Conservation (phyloP, 164 flowering plant genomes). For the Taxillus chinensis region DNA sequence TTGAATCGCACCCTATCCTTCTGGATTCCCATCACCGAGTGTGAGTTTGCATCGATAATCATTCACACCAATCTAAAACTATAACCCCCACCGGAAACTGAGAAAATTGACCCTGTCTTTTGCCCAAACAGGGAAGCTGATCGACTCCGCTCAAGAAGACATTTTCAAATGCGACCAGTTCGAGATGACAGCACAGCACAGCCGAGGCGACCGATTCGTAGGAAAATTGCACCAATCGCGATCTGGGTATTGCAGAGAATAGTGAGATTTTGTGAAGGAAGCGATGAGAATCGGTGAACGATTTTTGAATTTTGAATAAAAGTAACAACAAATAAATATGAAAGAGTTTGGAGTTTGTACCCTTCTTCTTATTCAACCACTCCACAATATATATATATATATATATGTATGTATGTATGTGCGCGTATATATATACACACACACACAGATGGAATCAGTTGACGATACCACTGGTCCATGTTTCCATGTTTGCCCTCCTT, state of each 20-base stretch:
- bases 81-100: background rate
- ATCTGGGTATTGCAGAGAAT: background rate
- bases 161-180: background rate
- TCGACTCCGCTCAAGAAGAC: background rate
- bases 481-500: no score
- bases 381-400: background rate
- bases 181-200: background rate
- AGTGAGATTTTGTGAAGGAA: background rate
- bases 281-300: background rate
- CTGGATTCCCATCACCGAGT: conserved; percentile 39
- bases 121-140: background rate
- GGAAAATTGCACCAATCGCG: conserved; percentile 2
- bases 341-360: background rate
- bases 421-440: no score
- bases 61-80: background rate
- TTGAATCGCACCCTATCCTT: conserved; percentile 60
- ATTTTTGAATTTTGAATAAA: background rate
- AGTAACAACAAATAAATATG: background rate
- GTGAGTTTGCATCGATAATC: background rate
- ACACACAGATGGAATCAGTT: no score
- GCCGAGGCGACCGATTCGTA: background rate
- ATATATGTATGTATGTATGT: no score
- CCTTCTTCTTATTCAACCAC: background rate
- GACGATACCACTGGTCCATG: no score
- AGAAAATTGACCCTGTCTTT: background rate